phyloP scores from a whole-genome alignment of 2,329 filamentous ascomycete species.

The Colletotrichum coccodes region DNA sequence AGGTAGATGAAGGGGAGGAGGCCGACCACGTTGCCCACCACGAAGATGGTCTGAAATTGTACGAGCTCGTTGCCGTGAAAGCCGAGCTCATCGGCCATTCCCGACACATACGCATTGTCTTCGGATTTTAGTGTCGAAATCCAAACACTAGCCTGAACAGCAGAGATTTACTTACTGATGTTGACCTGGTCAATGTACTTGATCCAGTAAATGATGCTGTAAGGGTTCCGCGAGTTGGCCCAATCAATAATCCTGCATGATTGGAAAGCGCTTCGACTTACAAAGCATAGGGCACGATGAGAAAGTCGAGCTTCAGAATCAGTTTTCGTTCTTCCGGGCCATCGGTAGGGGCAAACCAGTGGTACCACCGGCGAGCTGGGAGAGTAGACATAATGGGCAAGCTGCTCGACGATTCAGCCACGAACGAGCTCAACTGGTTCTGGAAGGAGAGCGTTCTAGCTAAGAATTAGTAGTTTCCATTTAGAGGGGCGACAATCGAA shows the following conservation, averaged over 20 bases:
- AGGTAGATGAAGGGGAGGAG: constrained; percentile 63
- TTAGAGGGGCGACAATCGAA: background rate
- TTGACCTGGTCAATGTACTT: constrained; percentile 67
- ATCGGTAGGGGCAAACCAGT: constrained; percentile 62
- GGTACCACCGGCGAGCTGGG: constrained; percentile 26
- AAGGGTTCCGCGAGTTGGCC: background rate
- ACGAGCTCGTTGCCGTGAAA: constrained; percentile 14
- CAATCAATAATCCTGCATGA: background rate
- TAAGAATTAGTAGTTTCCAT: background rate
- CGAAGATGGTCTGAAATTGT: constrained; percentile 31
- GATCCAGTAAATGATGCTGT: constrained; percentile 60
- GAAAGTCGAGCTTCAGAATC: constrained; percentile 64
- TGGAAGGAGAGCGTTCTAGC: background rate
- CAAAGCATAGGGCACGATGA: constrained; percentile 67
- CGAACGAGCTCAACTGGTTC: background rate
- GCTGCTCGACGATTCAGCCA: background rate
- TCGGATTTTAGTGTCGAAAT: background rate
- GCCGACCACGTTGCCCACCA: constrained; percentile 57
- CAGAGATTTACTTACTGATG: constrained; percentile 51
- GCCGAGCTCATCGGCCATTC: constrained; percentile 21
- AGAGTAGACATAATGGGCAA: background rate
- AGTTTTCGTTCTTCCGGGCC: constrained; percentile 59
- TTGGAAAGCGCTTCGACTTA: background rate
- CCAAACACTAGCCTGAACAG: too few relatives aligned
- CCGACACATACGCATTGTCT: constrained; percentile 23